Percentiles rank a stretch among this genome's conserved stretches.
Conservation (phyloP, 164 flowering plant genomes). For the Sedum album region DNA sequence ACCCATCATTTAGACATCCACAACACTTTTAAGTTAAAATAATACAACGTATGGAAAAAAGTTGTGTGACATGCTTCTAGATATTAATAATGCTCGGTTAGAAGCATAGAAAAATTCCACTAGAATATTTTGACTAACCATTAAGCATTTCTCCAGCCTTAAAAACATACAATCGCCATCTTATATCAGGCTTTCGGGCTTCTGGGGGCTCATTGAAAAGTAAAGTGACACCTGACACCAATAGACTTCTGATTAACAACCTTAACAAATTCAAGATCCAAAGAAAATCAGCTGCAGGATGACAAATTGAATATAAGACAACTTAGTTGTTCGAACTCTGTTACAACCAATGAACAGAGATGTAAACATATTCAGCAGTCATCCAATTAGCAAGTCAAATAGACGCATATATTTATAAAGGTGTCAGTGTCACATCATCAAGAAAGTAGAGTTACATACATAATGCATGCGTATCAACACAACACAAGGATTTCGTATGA, state of each 20-base stretch:
- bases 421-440: too few species aligned
- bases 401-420: too few species aligned
- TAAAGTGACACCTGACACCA: slow-evolving; percentile 70
- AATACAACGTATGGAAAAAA: background rate
- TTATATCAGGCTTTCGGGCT: slow-evolving; percentile 76
- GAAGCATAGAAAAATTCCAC: background rate
- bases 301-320: background rate
- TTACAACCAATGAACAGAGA: background rate
- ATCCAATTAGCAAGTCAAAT: background rate
- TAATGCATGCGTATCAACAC: too few species aligned
- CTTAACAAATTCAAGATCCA: slow-evolving; percentile 16
- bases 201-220: slow-evolving; percentile 90
- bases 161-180: slow-evolving; percentile 96
- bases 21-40: too few species aligned
- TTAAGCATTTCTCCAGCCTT: slow-evolving; percentile 87
- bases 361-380: background rate
- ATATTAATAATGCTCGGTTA: background rate
- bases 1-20: too few species aligned
- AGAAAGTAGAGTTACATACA: too few species aligned
- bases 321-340: background rate
- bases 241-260: slow-evolving; percentile 19
- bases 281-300: slow-evolving; percentile 18
- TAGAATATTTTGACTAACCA: slow-evolving; percentile 30
- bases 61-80: background rate
- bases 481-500: too few species aligned